Evolutionary conservation across 495 filamentous ascomycete species (phyloP).

Genomic region (Podospora comata): DNA sequence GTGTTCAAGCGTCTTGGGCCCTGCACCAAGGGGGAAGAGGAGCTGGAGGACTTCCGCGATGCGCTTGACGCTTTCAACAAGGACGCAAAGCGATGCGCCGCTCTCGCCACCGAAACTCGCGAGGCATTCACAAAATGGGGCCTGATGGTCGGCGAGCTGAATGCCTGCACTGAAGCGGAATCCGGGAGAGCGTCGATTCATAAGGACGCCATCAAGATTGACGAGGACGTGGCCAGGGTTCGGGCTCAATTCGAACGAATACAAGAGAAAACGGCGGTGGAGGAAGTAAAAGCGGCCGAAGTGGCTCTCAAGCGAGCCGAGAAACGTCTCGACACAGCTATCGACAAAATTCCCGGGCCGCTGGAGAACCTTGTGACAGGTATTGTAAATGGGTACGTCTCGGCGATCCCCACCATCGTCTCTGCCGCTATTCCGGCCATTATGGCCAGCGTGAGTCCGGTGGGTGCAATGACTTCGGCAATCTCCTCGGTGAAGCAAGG

Average conservation of each 20-base stretch:
- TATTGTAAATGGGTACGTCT: background rate
- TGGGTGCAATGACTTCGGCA: background rate
- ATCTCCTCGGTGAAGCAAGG: conserved; percentile 1
- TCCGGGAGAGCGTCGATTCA: background rate
- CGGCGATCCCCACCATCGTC: no score
- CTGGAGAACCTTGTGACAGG: background rate
- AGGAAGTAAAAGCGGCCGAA: background rate
- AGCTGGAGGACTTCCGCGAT: conserved; percentile 3
- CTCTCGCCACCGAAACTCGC: background rate
- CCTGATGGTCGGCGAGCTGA: conserved; percentile 8
- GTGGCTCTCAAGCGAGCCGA: background rate
- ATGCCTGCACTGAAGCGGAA: conserved; percentile 7
- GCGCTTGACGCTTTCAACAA: background rate
- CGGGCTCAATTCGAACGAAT: background rate
- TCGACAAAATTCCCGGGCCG: conserved; percentile 8
- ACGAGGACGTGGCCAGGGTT: background rate
- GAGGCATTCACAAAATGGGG: conserved; percentile 7
- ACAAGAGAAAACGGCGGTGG: background rate
- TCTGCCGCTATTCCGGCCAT: no score
- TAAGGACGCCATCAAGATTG: background rate
- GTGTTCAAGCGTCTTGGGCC: conserved; percentile 5
- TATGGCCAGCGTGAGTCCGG: no score
- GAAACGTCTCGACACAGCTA: conserved; percentile 9
- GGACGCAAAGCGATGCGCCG: conserved; percentile 3
- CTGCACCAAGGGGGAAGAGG: background rate